These are phyloP conservation scores for Kluyveromyces nonfermentans DNA, from an alignment of 805 yeast species.

Conservation along the genomic window DNA sequence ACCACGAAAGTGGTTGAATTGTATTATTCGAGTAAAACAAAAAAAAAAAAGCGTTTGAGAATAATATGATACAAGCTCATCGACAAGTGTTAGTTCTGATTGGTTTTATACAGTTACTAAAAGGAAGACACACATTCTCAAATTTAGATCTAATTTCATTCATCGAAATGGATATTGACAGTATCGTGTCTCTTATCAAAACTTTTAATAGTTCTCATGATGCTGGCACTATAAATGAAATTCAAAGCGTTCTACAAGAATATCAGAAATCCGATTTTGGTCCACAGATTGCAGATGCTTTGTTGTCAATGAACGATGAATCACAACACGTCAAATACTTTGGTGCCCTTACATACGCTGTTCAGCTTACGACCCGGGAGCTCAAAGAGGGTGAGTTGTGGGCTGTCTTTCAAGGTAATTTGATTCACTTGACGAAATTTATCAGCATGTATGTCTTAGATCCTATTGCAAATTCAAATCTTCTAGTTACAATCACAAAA, in stretches of 20 bases:
- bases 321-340: slow-evolving; percentile 26
- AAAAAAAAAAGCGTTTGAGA: too few species aligned
- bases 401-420: slow-evolving; percentile 20
- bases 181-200: slow-evolving; percentile 15
- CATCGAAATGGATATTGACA: not conserved
- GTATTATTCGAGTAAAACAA: not conserved
- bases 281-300: slow-evolving; percentile 19
- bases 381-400: slow-evolving; percentile 13
- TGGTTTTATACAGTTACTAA: too few species aligned
- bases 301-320: slow-evolving; percentile 12
- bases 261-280: slow-evolving; percentile 26
- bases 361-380: slow-evolving; percentile 19
- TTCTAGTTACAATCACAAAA: slow-evolving; percentile 21
- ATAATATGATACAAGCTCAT: not conserved
- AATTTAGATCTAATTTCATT: not conserved
- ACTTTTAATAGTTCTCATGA: slow-evolving; percentile 22
- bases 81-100: not conserved
- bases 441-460: slow-evolving; percentile 12
- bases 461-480: slow-evolving; percentile 9
- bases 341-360: slow-evolving; percentile 29
- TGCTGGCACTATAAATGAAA: slow-evolving; percentile 20
- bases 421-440: slow-evolving; percentile 15
- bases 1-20: too few species aligned
- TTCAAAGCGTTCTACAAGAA: slow-evolving; percentile 24
- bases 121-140: not conserved